These are phyloP conservation scores for Daldinia childiae DNA, from an alignment of 495 filamentous ascomycete species.

Conservation along the genomic window DNA sequence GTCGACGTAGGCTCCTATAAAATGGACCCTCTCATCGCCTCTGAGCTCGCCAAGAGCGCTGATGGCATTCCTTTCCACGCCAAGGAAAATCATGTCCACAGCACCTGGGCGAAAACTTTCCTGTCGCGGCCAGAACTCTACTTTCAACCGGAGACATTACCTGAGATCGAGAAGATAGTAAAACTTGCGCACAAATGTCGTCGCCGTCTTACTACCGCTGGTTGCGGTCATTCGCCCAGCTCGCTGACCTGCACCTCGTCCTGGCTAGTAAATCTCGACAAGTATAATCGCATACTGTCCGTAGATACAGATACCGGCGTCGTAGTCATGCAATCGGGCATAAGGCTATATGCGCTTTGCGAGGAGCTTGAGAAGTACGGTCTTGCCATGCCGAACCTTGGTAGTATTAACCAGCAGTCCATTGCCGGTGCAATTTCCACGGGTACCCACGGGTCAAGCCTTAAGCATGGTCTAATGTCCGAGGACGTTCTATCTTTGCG, in stretches of 20 bases:
- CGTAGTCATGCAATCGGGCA: constrained; percentile 85
- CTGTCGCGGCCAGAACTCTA: constrained; percentile 88
- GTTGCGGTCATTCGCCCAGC: constrained; percentile 90
- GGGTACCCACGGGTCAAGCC: constrained; percentile 89
- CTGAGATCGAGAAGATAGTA: constrained; percentile 84
- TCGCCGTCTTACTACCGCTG: constrained; percentile 80
- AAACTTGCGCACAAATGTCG: constrained; percentile 82
- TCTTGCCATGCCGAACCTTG: constrained; percentile 85
- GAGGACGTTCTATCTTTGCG: constrained; percentile 75
- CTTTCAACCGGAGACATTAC: constrained; percentile 78
- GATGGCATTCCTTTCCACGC: constrained; percentile 78
- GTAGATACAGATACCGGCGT: constrained; percentile 69
- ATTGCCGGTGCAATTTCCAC: constrained; percentile 93
- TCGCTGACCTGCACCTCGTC: constrained; percentile 92
- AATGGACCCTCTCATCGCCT: constrained; percentile 49
- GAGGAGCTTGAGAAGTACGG: constrained; percentile 73
- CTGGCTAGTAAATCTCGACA: constrained; percentile 94
- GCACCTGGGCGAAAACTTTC: constrained; percentile 97
- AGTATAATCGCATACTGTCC: constrained; percentile 74
- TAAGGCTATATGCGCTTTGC: constrained; percentile 77
- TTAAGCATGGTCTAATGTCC: constrained; percentile 84
- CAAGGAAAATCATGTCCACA: constrained; percentile 73
- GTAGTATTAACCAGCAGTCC: constrained; percentile 93
- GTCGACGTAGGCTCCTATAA: constrained; percentile 2
- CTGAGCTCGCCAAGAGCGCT: constrained; percentile 45